Conservation (phyloP, 164 flowering plant genomes). For the Piper betle region DNA sequence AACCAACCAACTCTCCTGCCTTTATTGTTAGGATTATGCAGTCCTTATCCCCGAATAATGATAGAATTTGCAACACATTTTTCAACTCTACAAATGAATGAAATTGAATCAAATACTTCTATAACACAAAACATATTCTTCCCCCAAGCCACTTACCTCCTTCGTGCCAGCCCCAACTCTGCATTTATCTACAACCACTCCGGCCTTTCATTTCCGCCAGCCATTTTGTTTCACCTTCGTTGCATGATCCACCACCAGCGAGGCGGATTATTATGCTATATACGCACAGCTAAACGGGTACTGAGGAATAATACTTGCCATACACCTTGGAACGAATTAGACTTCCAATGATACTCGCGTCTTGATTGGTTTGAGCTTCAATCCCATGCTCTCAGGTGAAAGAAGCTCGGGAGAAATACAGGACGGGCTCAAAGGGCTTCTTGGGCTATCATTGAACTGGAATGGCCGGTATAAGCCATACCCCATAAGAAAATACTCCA, state of each 20-base stretch:
- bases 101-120: slow-evolving; percentile 11
- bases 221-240: background rate
- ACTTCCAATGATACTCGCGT: slow-evolving; percentile 37
- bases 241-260: background rate
- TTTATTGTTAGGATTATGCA: background rate
- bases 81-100: slow-evolving; percentile 45
- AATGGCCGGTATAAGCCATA: slow-evolving; percentile 64
- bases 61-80: slow-evolving; percentile 7
- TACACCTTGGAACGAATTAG: background rate
- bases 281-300: background rate
- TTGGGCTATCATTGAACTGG: slow-evolving; percentile 58
- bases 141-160: slow-evolving; percentile 2
- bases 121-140: background rate
- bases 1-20: background rate
- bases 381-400: slow-evolving; percentile 96
- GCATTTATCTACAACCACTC: slow-evolving; percentile 1
- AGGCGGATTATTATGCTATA: background rate
- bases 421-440: slow-evolving; percentile 76
- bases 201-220: background rate
- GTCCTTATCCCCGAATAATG: slow-evolving; percentile 18
- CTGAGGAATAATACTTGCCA: background rate
- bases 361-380: slow-evolving; percentile 86
- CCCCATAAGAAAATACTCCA: slow-evolving; percentile 93
- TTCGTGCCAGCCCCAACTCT: background rate
- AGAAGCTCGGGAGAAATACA: slow-evolving; percentile 87